A percentile compares a stretch with the other conserved stretches of the same genome.
These are phyloP conservation scores for Diaporthe sp. DNA, from an alignment of 2,329 filamentous ascomycete genomes.

Conservation along the genomic window DNA sequence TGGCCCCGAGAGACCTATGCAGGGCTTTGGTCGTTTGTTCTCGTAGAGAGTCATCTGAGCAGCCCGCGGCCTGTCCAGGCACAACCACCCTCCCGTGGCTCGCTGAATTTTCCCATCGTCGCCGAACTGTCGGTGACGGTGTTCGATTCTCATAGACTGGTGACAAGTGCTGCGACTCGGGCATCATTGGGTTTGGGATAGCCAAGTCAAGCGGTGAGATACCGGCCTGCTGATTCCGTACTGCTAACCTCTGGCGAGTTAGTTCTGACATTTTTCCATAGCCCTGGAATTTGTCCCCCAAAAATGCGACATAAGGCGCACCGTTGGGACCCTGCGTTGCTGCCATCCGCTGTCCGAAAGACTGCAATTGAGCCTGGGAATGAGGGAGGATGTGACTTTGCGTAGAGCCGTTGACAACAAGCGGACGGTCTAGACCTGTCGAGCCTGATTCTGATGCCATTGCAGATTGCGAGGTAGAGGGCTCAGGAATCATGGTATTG, in stretches of 20 bases:
- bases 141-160: conserved; percentile 82
- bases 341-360: conserved; percentile 51
- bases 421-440: conserved; percentile 57
- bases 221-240: conserved; percentile 61
- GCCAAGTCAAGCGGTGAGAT: conserved; percentile 71
- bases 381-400: conserved; percentile 42
- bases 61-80: conserved; percentile 37
- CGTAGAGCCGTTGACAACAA: conserved; percentile 66
- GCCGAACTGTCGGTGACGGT: conserved; percentile 74
- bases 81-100: conserved; percentile 40
- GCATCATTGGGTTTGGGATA: conserved; percentile 58
- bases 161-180: conserved; percentile 71
- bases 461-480: conserved; percentile 43
- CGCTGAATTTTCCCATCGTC: conserved; percentile 63
- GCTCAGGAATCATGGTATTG: conserved; percentile 42
- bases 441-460: conserved; percentile 45
- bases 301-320: conserved; percentile 45
- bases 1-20: conserved; percentile 41
- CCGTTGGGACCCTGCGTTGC: conserved; percentile 44
- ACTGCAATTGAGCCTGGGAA: conserved; percentile 42
- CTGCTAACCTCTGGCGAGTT: conserved; percentile 54
- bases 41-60: conserved; percentile 38
- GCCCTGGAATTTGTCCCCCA: conserved; percentile 48
- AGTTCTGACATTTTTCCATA: conserved; percentile 50
- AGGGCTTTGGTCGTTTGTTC: conserved; percentile 34